Percentiles rank a stretch among this genome's conserved stretches.
phyloP scores from a whole-genome alignment of 306 rosid genomes.

The Ochetophila trinervis region DNA sequence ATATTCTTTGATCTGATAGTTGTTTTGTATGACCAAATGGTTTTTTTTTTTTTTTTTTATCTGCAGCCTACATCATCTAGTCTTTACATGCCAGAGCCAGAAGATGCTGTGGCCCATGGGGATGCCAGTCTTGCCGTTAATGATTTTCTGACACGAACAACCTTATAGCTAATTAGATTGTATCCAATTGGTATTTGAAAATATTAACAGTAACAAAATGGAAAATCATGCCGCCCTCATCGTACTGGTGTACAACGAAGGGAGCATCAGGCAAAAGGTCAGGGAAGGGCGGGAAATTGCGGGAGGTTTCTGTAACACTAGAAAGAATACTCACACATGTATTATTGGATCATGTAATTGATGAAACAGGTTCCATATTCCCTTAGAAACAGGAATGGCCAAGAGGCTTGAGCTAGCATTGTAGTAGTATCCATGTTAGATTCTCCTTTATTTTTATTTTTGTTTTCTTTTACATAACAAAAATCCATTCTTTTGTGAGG shows the following conservation, averaged over 20 bases:
- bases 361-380: conserved; percentile 2
- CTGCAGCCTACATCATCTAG: conserved; percentile 70
- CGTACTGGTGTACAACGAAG: conserved; percentile 14
- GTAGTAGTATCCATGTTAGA: conserved; percentile 9
- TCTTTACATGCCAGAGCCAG: conserved; percentile 86
- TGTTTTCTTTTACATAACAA: background rate
- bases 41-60: conserved; percentile 13
- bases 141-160: conserved; percentile 76
- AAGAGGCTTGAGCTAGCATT: background rate
- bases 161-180: conserved; percentile 36
- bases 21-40: background rate
- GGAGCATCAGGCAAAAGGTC: conserved; percentile 19
- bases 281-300: conserved; percentile 11
- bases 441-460: background rate
- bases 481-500: conserved; percentile 37
- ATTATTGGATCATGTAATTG: conserved; percentile 1
- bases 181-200: conserved; percentile 26
- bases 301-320: conserved; percentile 30
- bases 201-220: conserved; percentile 20
- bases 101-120: conserved; percentile 92
- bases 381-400: background rate
- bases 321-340: conserved; percentile 25
- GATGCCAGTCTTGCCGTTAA: conserved; percentile 88
- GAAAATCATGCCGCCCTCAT: conserved; percentile 36
- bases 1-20: background rate